phyloP scores from a whole-genome alignment of 805 yeast genomes.

The Yarrowia hollandica region DNA sequence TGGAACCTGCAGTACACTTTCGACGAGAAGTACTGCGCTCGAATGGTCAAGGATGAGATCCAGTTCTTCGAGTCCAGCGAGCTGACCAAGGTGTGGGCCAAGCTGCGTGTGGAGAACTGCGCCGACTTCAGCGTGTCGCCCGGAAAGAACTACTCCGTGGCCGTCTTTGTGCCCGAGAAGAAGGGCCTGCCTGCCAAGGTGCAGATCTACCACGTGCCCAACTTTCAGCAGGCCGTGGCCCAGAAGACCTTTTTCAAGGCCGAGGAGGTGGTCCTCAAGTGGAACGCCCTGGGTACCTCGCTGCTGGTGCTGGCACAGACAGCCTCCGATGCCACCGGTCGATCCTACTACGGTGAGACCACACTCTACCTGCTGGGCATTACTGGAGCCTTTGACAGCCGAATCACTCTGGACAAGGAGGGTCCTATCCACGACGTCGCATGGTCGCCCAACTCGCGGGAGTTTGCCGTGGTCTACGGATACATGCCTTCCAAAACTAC shows the following conservation, averaged over 20 bases:
- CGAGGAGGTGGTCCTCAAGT: constrained; percentile 84
- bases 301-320: constrained; percentile 90
- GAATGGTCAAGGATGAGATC: constrained; percentile 59
- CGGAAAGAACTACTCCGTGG: constrained; percentile 85
- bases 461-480: constrained; percentile 96
- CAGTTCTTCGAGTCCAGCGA: constrained; percentile 63
- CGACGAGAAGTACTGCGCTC: constrained; percentile 72
- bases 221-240: constrained; percentile 74
- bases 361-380: constrained; percentile 87
- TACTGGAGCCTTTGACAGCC: constrained; percentile 86
- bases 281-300: constrained; percentile 96
- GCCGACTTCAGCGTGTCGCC: constrained; percentile 73
- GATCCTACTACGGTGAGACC: constrained; percentile 96
- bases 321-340: constrained; percentile 90
- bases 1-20: constrained; percentile 88
- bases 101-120: constrained; percentile 55
- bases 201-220: constrained; percentile 76
- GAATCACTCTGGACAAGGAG: constrained; percentile 83
- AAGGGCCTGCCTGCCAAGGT: constrained; percentile 88
- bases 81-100: constrained; percentile 52
- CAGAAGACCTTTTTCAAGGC: constrained; percentile 92
- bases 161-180: constrained; percentile 85
- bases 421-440: constrained; percentile 98
- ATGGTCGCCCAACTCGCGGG: constrained; percentile 96
- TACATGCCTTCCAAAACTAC: constrained; percentile 97